Base-by-base conservation (phyloP, 1,139 yeast genomes). In the Candida sanyaensis region DNA sequence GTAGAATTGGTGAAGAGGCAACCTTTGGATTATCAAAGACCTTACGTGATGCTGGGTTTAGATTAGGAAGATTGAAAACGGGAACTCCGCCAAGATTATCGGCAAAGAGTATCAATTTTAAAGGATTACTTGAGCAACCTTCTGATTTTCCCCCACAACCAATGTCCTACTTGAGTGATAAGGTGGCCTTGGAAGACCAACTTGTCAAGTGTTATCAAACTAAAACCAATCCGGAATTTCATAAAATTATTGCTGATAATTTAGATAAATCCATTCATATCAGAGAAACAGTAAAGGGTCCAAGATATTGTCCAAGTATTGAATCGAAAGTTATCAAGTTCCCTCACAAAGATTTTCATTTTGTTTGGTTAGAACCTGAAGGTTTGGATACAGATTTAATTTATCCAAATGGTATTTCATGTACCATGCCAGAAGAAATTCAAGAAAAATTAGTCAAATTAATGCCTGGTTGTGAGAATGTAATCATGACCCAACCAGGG, bases 351-450 rank as follows among this genome's bases (percentile, higher is more conserved):
- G 70, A 77, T 5, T 73, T 82, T 1, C 99, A 95, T 63, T 78
- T 84, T 49, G 84, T 95, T 6, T 95, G 99, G 99, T 73, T 95
- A 6, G 99, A 95, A 64, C 98, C 98, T 0, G 99, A 95, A 63
- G 99, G 99, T 0, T 70, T 91, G 23, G 86, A 88, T 58, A 81
- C 95, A 0, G 87, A 90, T 60, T 71, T 89, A 27, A 86, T 93
- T 4, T 95, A 95, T 61, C 99, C 99, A 0, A 93, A 93, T 60
- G 99, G 99, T 12, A 90, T 95, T 26, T 88, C 96, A 4, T 88
- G 93, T 59, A 91, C 99, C 0, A 88, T 95, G 96, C 99, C 99
- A 0, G 93, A 84, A 33, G 98, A 93, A 17, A 86, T 93, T 28
- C 99, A 95, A 65, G 78, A 77, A 32, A 73, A 80, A 54, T 79